Evolutionary conservation across 2,329 filamentous ascomycete genomes (phyloP), one percentile per base, ranked within the genome.

Genomic region (Trichoderma endophyticum): DNA sequence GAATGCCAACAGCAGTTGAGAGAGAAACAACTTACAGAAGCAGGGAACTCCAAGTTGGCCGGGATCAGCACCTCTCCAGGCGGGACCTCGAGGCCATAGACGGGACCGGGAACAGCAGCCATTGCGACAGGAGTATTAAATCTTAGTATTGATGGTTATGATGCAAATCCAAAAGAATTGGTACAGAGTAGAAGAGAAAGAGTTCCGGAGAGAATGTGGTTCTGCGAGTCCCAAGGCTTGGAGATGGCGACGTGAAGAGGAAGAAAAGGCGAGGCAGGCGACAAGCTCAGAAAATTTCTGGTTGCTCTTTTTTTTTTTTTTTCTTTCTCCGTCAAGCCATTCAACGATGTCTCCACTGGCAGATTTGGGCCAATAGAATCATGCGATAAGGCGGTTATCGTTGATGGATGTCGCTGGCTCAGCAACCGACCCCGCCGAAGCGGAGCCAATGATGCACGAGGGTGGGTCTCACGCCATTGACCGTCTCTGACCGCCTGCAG

Each of bases 81-180:
- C 77, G 94, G 94, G 83, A 98, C 93, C 86, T 94, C 91, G 77
- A 98, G 92, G 84, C 95, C 94, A 82, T 96, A 99, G 81, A 98
- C 88, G 82, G 93, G 93, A 83, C 96, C 92, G 75, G 89, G 87
- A 79, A 87, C 80, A 75, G 86, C 81, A 82, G 87, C 84, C 88
- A 90, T 90, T 76, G 77, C 84, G 77, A 72, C 67, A 62, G 64
- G n/a, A 61, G 3, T 51, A 36, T 66, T 48, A 60, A 30, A 51
- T 59, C n/a, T 60, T 61, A 39, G 14, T 72, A 67, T 61, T 73
- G 63, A 14, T 24, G 43, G n/a, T 34, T 51, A 28, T 2, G n/a
- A 3, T 4, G 14, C 6, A 34, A 28, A 62, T 61, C 11, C 21
- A 56, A 34, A 65, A 48, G 59, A 56, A 56, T 70, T 67, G 68